Base-by-base conservation (phyloP, 495 filamentous ascomycete genomes). In the Aspergillus conjunctus region DNA sequence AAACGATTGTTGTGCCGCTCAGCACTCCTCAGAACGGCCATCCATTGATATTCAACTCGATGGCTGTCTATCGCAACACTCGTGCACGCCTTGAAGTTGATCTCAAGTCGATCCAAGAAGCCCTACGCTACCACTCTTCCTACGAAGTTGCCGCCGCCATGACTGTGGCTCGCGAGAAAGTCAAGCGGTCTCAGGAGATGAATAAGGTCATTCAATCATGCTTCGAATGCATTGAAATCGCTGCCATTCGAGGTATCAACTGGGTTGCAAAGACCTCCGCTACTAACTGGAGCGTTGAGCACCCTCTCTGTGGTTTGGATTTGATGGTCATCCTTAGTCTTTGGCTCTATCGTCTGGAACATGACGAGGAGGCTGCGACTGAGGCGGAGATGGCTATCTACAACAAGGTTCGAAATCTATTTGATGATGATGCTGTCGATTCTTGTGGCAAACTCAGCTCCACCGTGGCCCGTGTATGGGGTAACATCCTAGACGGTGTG, bases 231-330 rank as follows among this genome's bases (percentile, higher is more conserved):
- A 92, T 98, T 71, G 93, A 98, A 75, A 96, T 95, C 56, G 93
- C 94, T 7, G 94, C 95, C 45, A 74, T 90, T 54, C 91, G 96
- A 71, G 94, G 93, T 62, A 95, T 98, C 67, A 92, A 94, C 72
- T 98, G 94, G 94, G 93, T 98, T 50, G 94, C 95, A 7, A 86
- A 92, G 68, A 97, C 93, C 21, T 96, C 91, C 55, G 91, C 94
- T 51, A 96, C 94, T 54, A 98, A 98, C 79, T 98, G 94, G 94
- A 98, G 94, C 77, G 88, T 98, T 49, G 94, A 98, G 79, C 94
- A 98, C 72, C 94, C 95, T 32, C 87, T 98, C 41, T 96, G 92
- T 71, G 95, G 92, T 64, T 83, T 98, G 77, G 94, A 98, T 75
- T 83, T 98, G 68, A 97, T 98, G 88, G 93, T 98, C 78, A 97